Conservation (phyloP, 495 filamentous ascomycete species). For the Eremomyces bilateralis region DNA sequence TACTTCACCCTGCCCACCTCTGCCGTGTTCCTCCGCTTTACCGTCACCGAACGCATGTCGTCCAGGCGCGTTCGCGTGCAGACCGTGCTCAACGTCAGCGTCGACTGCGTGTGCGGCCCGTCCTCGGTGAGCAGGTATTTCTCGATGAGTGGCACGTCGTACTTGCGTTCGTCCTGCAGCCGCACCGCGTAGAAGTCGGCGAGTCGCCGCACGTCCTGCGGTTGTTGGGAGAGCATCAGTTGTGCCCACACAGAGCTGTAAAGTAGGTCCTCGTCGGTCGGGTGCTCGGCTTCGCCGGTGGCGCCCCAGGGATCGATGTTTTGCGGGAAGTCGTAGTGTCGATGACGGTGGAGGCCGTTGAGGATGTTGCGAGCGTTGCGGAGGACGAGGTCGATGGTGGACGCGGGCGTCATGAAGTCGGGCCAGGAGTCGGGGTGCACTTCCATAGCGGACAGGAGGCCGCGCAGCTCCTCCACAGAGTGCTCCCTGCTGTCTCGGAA, state of each 20-base stretch:
- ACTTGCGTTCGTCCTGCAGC: not conserved
- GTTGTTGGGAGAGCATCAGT: slow-evolving; percentile 31
- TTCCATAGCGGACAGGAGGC: slow-evolving; percentile 40
- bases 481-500: slow-evolving; percentile 51
- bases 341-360: slow-evolving; percentile 25
- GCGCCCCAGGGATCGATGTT: slow-evolving; percentile 5
- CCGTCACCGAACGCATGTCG: not conserved
- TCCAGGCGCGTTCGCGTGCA: not conserved
- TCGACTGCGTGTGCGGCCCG: too few relatives aligned
- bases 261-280: slow-evolving; percentile 40
- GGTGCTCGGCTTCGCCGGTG: slow-evolving; percentile 5
- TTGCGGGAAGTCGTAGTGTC: slow-evolving; percentile 4
- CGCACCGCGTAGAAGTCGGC: slow-evolving; percentile 24
- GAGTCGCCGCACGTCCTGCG: slow-evolving; percentile 14
- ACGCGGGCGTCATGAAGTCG: slow-evolving; percentile 35
- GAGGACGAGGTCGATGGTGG: slow-evolving; percentile 42
- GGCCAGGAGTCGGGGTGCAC: slow-evolving; percentile 29
- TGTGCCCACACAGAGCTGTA: slow-evolving; percentile 67
- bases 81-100: not conserved
- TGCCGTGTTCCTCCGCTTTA: slow-evolving; percentile 8
- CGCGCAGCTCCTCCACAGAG: slow-evolving; percentile 30
- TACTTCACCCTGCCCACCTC: slow-evolving; percentile 31
- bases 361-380: slow-evolving; percentile 67
- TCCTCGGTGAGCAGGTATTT: slow-evolving; percentile 40
- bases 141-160: not conserved